phyloP scores from a whole-genome alignment of 768 basidiomycete genomes.

The Mycena venus region DNA sequence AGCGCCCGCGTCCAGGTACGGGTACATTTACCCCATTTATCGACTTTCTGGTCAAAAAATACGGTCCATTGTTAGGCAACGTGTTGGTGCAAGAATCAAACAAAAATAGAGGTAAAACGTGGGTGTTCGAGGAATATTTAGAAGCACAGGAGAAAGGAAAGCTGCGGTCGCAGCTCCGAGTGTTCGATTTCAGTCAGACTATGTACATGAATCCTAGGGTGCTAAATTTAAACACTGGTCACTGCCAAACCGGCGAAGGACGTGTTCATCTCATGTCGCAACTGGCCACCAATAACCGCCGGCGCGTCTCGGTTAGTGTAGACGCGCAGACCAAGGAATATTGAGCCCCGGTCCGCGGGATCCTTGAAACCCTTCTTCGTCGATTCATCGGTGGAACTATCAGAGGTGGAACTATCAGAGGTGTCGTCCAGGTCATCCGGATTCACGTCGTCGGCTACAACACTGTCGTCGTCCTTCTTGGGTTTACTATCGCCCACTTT shows the following conservation, averaged over 20 bases:
- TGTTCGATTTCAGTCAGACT: neutral
- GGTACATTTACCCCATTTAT: no score
- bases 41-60: no score
- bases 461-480: neutral
- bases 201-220: neutral
- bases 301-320: conserved; percentile 29
- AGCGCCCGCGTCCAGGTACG: neutral
- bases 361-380: conserved; percentile 6
- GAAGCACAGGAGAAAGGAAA: neutral
- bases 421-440: neutral
- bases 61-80: no score
- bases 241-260: conserved; percentile 23
- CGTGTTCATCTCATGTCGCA: conserved; percentile 29
- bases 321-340: conserved; percentile 37
- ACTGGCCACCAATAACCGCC: conserved; percentile 30
- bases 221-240: neutral
- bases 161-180: no score
- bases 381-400: neutral
- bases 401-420: neutral
- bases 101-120: no score
- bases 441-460: neutral
- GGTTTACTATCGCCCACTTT: neutral
- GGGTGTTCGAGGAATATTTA: neutral
- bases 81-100: no score
- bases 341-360: conserved; percentile 15